Base-by-base conservation (phyloP, 1,284 basidiomycete species). In the Coriolopsis trogii region DNA sequence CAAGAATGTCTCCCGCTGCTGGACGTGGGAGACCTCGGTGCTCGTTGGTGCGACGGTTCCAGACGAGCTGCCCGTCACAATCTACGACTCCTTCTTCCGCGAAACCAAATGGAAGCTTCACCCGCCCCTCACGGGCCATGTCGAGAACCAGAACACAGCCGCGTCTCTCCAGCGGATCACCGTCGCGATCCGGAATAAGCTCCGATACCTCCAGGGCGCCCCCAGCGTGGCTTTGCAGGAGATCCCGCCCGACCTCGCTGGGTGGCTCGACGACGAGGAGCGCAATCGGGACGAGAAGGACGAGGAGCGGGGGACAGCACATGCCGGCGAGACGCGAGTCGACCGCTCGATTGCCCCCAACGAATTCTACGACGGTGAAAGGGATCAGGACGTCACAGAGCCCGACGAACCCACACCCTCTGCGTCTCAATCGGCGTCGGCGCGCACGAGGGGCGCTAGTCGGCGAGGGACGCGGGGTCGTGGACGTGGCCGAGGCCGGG, bases 1-100 rank as follows among this genome's bases (percentile, higher is more conserved):
- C 63, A 92, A 93, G 67, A 97, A 96, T 63, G 96, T 99, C 49
- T 92, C 92, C 37, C 84, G 96, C n/a, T 98, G 96, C 68, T 99
- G 96, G 96, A 90, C 96, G 9, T 98, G 98, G 75, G 96, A 99
- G 71, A 99, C 97, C 0, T 88, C 93, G 5, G 90, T 99, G 0
- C 81, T 95, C n/a, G 87, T 95, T 23, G 91, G 93, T 15, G 85
- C 89, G 0, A 74, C 81, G 15, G 82, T 99, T 12, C 87, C 94
- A 0, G 89, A 96, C 69, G 85, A 89, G 51, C 83, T 99, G 5
- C 96, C 96, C 0, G 74, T 76, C 9, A 98, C 95, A 6, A 85
- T 92, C 1, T 99, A 97, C 71, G 92, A 97, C 66, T 81, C 89
- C 3, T 98, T 95, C 73, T 99, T 98, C 71, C 85, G 85, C 9